Evolutionary conservation across 1,139 yeast genomes (phyloP).

Genomic region (Nadsonia starkeyi-henricii): DNA sequence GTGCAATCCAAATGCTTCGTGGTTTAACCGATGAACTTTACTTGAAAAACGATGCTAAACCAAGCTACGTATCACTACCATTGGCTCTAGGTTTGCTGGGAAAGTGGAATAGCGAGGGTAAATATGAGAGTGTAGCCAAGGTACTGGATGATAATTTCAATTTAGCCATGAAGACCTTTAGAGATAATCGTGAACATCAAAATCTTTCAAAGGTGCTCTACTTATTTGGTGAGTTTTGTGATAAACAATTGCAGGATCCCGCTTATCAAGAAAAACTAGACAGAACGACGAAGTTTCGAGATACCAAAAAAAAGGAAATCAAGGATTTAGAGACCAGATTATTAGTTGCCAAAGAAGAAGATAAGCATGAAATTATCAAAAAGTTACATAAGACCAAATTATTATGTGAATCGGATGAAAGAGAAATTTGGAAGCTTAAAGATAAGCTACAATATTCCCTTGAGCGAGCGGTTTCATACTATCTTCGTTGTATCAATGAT

Average conservation of each 20-base stretch:
- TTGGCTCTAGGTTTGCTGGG: not conserved
- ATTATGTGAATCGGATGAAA: conserved; percentile 37
- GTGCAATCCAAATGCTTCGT: not conserved
- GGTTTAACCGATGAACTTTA: not conserved
- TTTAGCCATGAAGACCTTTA: not conserved
- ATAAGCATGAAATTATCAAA: conserved; percentile 13
- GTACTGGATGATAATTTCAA: not conserved
- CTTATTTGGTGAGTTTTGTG: conserved; percentile 63
- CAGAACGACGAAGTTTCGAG: conserved; percentile 34
- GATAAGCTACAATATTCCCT: conserved; percentile 33
- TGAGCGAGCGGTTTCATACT: conserved; percentile 44
- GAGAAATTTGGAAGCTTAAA: conserved; percentile 30
- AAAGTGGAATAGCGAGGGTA: not conserved
- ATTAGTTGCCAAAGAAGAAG: conserved; percentile 13
- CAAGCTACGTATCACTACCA: not conserved
- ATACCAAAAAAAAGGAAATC: conserved; percentile 18
- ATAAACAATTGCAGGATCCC: conserved; percentile 41
- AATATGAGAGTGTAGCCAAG: not conserved
- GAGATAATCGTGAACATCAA: not conserved
- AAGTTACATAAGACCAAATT: conserved; percentile 27
- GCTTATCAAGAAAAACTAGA: conserved; percentile 32
- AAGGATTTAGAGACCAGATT: conserved; percentile 34
- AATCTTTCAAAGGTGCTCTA: conserved; percentile 32
- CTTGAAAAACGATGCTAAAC: not conserved
- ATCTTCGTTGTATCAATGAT: conserved; percentile 38